Evolutionary conservation across 768 basidiomycete species (phyloP).

Genomic region (Pleurotus cornucopiae): DNA sequence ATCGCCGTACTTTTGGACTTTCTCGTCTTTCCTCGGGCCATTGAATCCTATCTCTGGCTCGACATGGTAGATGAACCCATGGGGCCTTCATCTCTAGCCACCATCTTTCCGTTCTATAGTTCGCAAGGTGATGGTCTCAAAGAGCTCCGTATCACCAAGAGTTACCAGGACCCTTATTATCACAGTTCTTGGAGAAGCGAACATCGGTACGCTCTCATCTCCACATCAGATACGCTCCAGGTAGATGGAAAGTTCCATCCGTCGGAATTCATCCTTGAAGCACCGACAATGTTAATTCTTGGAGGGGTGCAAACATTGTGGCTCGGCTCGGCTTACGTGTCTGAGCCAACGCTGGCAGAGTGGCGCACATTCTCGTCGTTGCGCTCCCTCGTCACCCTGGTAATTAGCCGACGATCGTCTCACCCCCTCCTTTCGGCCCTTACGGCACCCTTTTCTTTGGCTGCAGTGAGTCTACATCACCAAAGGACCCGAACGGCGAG

Average conservation of each 20-base stretch:
- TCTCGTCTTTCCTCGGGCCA: slow-evolving; percentile 1
- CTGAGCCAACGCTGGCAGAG: not conserved
- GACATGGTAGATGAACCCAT: not conserved
- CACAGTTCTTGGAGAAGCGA: not conserved
- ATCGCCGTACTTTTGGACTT: not conserved
- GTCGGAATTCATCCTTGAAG: slow-evolving; percentile 2
- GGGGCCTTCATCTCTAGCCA: not conserved
- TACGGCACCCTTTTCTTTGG: not conserved
- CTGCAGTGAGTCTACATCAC: not conserved
- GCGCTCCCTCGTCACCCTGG: not conserved
- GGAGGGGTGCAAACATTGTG: not conserved
- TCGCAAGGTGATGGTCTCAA: not conserved
- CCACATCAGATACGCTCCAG: not conserved
- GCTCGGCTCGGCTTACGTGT: not conserved
- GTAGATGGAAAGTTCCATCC: not conserved
- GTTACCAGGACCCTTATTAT: not conserved
- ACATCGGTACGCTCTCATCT: not conserved
- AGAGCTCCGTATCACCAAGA: not conserved
- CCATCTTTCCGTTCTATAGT: not conserved
- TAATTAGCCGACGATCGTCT: not conserved
- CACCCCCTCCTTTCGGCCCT: not conserved
- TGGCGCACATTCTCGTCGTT: slow-evolving; percentile 1
- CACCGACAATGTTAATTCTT: not conserved
- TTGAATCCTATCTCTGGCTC: not conserved
- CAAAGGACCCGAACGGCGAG: not conserved